phyloP scores from a whole-genome alignment of 2,329 filamentous ascomycete species.

The Lasiodiplodia sp. region DNA sequence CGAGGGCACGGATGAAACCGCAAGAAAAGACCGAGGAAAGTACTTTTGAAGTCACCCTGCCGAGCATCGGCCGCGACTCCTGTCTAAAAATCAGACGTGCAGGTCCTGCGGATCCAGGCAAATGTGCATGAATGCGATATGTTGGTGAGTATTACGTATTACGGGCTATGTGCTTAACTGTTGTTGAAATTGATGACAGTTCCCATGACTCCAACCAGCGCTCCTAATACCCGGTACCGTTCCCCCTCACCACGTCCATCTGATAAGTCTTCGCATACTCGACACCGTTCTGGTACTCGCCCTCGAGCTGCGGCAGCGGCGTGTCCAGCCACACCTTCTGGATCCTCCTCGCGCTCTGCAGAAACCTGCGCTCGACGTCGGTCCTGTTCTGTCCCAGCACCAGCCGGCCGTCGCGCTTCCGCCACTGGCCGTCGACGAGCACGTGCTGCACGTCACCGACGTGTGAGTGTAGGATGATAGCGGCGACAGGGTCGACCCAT shows the following conservation, averaged over 20 bases:
- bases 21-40: no score
- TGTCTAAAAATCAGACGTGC: no score
- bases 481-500: slow-evolving; percentile 64
- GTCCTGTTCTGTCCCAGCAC: slow-evolving; percentile 34
- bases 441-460: slow-evolving; percentile 62
- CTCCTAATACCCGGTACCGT: slow-evolving; percentile 31
- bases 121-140: no score
- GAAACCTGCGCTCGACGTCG: slow-evolving; percentile 35
- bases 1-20: no score
- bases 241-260: slow-evolving; percentile 27
- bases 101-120: no score
- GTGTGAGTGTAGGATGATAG: slow-evolving; percentile 63
- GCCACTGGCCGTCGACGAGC: slow-evolving; percentile 58
- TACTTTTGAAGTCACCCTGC: no score
- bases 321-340: slow-evolving; percentile 35
- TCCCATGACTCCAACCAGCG: no score
- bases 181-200: no score
- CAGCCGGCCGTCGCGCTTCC: slow-evolving; percentile 55
- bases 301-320: slow-evolving; percentile 27
- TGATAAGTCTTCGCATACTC: slow-evolving; percentile 15
- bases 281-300: slow-evolving; percentile 19
- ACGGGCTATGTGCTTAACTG: no score
- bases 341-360: slow-evolving; percentile 36
- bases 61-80: no score
- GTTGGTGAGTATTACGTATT: no score